Base-by-base conservation (phyloP, 192 early-diverging fungal genomes). In the Backusella sp. region DNA sequence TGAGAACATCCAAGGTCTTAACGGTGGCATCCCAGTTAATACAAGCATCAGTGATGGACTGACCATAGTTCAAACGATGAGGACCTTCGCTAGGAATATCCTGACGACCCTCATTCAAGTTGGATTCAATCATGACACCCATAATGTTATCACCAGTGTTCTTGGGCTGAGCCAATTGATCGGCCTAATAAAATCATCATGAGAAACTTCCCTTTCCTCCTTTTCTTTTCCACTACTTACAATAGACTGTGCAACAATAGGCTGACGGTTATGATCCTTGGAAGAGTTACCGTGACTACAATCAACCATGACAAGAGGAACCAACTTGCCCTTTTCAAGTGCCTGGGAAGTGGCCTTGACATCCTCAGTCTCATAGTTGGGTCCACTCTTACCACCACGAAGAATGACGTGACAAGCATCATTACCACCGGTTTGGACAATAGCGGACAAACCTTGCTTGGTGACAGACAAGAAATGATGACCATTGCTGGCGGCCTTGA, bases 81-180 rank as follows among this genome's bases (percentile, higher is more conserved):
- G 91, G 87, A 42, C 95, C 96, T 62, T 91, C 88, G 14, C 76
- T 80, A 34, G 95, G 92, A 78, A 94, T 93, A 80, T 90, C 90
- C 86, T 93, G 92, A 26, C 70, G 70, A 32, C 70, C 70, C 86
- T 98, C 96, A 32, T 90, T 89, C 68, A 99, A 81, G 75, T 98
- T 92, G 70, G 90, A 92, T 84, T 98, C 97, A 73, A 99, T 94
- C 98, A 99, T 98, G 34, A 99, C 95, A 67, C 97, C 96, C 59
- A 93, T 83, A 80, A 99, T 79, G 70, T 86, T 84, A 81, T 90
- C 90, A 52, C 94, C 92, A 19, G 90, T 88, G n/a, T 88, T 78
- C 17, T 84, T 80, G 49, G 91, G 89, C 19, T 85, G 77, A 46
- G 85, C 86, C 68, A 92, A 82, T 84, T 94, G 89, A 73, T 84